Evolutionary conservation across 2,329 filamentous ascomycete species (phyloP), one percentile per base, ranked within the genome.

Genomic region (Penicillium sp.): DNA sequence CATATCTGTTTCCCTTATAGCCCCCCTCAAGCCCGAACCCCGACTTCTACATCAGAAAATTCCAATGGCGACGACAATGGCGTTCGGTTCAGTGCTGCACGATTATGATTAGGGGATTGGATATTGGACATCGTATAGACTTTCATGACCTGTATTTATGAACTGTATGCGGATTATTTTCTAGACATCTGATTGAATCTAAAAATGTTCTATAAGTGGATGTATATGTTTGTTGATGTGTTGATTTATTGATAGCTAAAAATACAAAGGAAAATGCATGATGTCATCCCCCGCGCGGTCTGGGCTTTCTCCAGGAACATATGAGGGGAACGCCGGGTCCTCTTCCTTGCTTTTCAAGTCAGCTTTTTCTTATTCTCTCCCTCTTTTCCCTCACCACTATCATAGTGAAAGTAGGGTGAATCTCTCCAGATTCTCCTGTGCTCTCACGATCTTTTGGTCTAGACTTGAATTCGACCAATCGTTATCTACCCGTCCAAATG

Each of bases 101-200:
- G 63, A 55, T 60, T 66, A 53, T 66, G 43, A 60, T 52, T 44
- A 42, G 28, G 53, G 54, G 46, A 53, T 31, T 28, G 47, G 52
- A 19, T 36, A 36, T 57, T 36, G 41, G 51, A 42, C 44, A 47
- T 61, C 57, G 42, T 61, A 60, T 55, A 61, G 56, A 60, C 49
- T 62, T 56, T 64, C 53, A 63, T 53, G 60, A 61, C 50, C 43
- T 64, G 58, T 65, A 65, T 44, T 53, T 61, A 59, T 44, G 60
- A 40, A 50, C 16, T 51, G 35, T 35, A 38, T 50, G 46, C 8
- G 52, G 30, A 30, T 51, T 41, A 26, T 37, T n/a, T 49, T 38
- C 25, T 51, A 55, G 40, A 45, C 33, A 38, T 38, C 25, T 52
- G 31, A 26, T 45, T 25, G 11, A 31, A 31, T 50, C 33, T 22